Evolutionary conservation across 768 basidiomycete genomes (phyloP).

Genomic region (Roridomyces roridus): DNA sequence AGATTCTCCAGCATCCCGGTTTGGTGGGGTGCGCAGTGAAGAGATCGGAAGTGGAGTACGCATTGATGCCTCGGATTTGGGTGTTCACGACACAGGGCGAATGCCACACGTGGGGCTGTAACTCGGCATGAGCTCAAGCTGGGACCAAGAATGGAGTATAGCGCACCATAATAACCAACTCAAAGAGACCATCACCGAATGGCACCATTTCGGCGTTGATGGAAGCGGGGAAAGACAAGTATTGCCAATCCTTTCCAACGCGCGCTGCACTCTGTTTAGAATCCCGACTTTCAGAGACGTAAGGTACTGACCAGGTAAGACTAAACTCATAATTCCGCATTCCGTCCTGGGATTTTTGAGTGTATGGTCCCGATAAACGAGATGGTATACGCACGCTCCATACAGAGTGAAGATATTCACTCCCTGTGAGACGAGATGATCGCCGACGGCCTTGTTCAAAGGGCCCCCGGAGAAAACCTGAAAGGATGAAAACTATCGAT

Average conservation of each 20-base stretch:
- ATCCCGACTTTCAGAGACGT: background rate
- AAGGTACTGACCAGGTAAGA: slow-evolving; percentile 20
- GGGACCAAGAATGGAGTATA: background rate
- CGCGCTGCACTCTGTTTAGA: background rate
- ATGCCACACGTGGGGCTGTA: slow-evolving; percentile 26
- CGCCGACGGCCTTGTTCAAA: slow-evolving; percentile 39
- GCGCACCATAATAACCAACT: slow-evolving; percentile 45
- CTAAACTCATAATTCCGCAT: slow-evolving; percentile 24
- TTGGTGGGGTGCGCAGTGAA: slow-evolving; percentile 50
- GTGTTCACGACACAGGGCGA: slow-evolving; percentile 38
- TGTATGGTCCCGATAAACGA: background rate
- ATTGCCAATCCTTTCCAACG: slow-evolving; percentile 16
- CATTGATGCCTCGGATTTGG: slow-evolving; percentile 40
- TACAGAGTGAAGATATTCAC: slow-evolving; percentile 38
- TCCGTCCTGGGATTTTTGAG: slow-evolving; percentile 12
- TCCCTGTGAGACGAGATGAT: slow-evolving; percentile 37
- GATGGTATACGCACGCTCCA: slow-evolving; percentile 33
- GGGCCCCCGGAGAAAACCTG: slow-evolving; percentile 45
- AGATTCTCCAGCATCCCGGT: slow-evolving; percentile 43
- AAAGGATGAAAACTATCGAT: too few relatives aligned
- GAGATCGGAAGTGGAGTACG: slow-evolving; percentile 51
- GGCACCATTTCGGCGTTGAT: slow-evolving; percentile 35
- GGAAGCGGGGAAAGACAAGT: slow-evolving; percentile 33
- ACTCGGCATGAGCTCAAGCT: too few relatives aligned
- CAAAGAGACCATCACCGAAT: slow-evolving; percentile 40